Evolutionary conservation across 2,329 filamentous ascomycete genomes (phyloP), one percentile per base, ranked within the genome.

Genomic region (Stemphylium beticola): DNA sequence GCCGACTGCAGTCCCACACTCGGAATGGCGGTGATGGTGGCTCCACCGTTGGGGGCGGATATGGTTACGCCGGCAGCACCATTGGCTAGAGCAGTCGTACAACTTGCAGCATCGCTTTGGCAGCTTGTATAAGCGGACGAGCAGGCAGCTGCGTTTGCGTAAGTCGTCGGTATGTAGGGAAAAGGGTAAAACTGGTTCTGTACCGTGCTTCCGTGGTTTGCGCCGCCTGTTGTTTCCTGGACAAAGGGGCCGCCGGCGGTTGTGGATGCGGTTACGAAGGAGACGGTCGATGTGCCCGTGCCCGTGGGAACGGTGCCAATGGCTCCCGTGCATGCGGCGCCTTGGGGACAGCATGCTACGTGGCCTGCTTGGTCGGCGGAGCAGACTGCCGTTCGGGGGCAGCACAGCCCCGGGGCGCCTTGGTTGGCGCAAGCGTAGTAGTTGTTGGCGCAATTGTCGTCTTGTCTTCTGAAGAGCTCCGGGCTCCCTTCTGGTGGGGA

Each of bases 281-380:
- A 57, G 20, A 52, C 50, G 40, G 60, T 60, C 20, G 58, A 53
- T 6, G 65, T 63, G 29, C 64, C 72, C 0, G 54, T 49, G 22
- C 41, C 47, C 12, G 58, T 56, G 4, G 53, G 41, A 18, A 31
- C 29, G 10, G 26, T 11, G 46, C 47, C 53, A 18, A 59, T 49
- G 42, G 55, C 46, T 42, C 85, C 85, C 0, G 85, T 87, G 65
- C 85, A 88, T 24, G 76, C 80, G 12, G 82, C 81, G 45, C 82
- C 80, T 22, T 74, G 77, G 0, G 84, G 84, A 73, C 85, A 88
- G 77, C 85, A 88, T 20, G 85, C 85, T 49, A 87, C 81, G 57
- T 86, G 78, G 49, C 84, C 79, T 33, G 79, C 82, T 36, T 74
- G 72, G 71, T 88, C 85, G 45, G 79, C 78, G 37, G 81, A 79